Percentiles rank a stretch among this genome's conserved stretches.
Conservation (phyloP, 176 grass and related monocot species). For the Olyra latifolia region DNA sequence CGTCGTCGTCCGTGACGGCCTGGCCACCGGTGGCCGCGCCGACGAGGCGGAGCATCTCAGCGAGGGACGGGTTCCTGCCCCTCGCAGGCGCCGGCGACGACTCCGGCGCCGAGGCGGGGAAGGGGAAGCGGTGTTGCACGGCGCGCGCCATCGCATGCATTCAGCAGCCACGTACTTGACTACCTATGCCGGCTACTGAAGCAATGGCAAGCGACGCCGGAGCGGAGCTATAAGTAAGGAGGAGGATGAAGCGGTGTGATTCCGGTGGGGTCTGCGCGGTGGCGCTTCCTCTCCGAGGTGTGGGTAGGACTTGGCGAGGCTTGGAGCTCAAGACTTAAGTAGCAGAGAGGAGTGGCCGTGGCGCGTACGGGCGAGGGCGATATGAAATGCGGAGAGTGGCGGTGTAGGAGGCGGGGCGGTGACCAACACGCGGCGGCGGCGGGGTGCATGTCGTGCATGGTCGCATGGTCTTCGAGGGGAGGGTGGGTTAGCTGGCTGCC, state of each 20-base stretch:
- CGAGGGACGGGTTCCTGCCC: conserved; percentile 46
- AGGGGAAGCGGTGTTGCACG: conserved; percentile 38
- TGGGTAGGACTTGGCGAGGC: conserved; percentile 43
- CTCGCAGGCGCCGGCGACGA: background rate
- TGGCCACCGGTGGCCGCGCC: conserved; percentile 50
- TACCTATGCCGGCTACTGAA: too few species aligned
- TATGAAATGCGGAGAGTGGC: background rate
- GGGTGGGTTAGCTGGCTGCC: conserved; percentile 65
- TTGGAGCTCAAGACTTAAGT: conserved; percentile 47
- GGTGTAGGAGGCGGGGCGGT: conserved; percentile 47
- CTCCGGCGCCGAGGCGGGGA: conserved; percentile 22
- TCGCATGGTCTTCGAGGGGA: conserved; percentile 20
- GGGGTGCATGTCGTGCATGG: background rate
- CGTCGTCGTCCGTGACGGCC: conserved; percentile 26
- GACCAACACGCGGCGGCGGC: conserved; percentile 46
- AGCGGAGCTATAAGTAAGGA: too few species aligned
- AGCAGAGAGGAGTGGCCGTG: background rate
- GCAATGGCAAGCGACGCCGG: too few species aligned
- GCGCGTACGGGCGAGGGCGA: background rate
- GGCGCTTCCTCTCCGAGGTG: conserved; percentile 34
- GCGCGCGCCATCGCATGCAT: conserved; percentile 52
- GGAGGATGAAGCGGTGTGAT: too few species aligned
- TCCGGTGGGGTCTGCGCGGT: too few species aligned
- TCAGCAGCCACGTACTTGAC: background rate
- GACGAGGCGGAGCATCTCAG: conserved; percentile 73